Evolutionary conservation across 1,284 basidiomycete genomes (phyloP), one percentile per base, ranked within the genome.

Genomic region (Rhodotorula sp.): DNA sequence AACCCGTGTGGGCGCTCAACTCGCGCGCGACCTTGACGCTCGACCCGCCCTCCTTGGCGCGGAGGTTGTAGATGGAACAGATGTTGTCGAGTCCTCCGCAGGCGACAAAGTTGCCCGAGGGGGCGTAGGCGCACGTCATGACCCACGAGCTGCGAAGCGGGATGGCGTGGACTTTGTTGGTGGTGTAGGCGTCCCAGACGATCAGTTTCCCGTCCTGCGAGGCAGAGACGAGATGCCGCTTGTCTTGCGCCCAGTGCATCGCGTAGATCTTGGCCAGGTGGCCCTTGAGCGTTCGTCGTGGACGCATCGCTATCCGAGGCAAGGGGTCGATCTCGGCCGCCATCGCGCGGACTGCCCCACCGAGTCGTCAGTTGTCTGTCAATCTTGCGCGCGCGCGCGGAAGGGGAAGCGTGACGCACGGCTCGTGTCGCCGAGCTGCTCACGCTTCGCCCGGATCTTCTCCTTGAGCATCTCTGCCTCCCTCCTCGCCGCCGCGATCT

Each of bases 181-280:
- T 96, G 15, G 95, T 97, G 83, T 98, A 98, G 54, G 96, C 95
- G 81, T 99, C 95, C 95, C 95, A 99, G 62, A 99, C 93, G 80
- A 99, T 98, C 68, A 99, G 87, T 82, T 99, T 98, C 71, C 96
- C 96, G 79, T 99, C 95, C 80, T 99, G 95, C 7, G 95, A 98
- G 31, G 96, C 95, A 18, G 95, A 98, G 54, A 99, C 95, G 72
- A 99, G 87, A 83, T 99, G 96, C 77, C 94, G 86, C 79, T 92
- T 88, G 84, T 99, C 96, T 67, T 89, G 88, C 26, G 95, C 90
- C 96, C 96, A 99, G 81, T 98, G 95, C 89, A 99, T 95, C 59
- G 96, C 94, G 81, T 98, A 98, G 80, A 99, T 97, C 86, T 99
- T 99, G 75, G 95, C 94, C 68, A 98, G 86, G 83, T 98, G 96